Percentiles rank a stretch among this genome's conserved stretches.
Conservation (phyloP, 345 rosid genomes). For the Dovyalis caffra region DNA sequence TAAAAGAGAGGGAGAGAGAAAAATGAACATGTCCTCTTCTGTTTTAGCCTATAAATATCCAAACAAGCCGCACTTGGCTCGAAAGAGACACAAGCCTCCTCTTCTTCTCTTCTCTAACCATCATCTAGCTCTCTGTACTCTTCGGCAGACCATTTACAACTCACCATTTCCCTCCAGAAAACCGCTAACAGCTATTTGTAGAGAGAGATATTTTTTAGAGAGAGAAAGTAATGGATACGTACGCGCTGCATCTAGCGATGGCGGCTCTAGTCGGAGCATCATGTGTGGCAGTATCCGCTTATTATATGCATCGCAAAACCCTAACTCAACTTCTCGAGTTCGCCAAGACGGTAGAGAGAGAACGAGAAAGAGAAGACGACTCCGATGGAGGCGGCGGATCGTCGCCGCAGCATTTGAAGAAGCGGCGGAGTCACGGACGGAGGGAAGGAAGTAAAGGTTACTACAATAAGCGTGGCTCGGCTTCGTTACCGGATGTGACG, state of each 20-base stretch:
- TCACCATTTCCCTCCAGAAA: not conserved
- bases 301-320: constrained; percentile 91
- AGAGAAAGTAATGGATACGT: constrained; percentile 56
- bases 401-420: constrained; percentile 45
- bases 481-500: constrained; percentile 78
- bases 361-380: constrained; percentile 38
- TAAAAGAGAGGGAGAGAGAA: not conserved
- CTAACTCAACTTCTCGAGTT: constrained; percentile 86
- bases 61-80: not conserved
- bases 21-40: not conserved
- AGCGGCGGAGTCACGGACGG: constrained; percentile 41
- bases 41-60: constrained; percentile 23
- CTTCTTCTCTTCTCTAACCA: too few species aligned
- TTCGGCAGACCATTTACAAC: not conserved
- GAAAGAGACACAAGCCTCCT: not conserved
- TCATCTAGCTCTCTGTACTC: not conserved
- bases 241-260: constrained; percentile 76
- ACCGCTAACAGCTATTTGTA: not conserved
- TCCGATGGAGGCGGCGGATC: constrained; percentile 41
- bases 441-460: constrained; percentile 52
- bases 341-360: constrained; percentile 71
- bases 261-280: constrained; percentile 99
- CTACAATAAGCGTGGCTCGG: constrained; percentile 51
- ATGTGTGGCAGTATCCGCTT: constrained; percentile 85
- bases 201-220: not conserved